Base-by-base conservation (phyloP, 768 basidiomycete species). In the Myochromella boudieri region DNA sequence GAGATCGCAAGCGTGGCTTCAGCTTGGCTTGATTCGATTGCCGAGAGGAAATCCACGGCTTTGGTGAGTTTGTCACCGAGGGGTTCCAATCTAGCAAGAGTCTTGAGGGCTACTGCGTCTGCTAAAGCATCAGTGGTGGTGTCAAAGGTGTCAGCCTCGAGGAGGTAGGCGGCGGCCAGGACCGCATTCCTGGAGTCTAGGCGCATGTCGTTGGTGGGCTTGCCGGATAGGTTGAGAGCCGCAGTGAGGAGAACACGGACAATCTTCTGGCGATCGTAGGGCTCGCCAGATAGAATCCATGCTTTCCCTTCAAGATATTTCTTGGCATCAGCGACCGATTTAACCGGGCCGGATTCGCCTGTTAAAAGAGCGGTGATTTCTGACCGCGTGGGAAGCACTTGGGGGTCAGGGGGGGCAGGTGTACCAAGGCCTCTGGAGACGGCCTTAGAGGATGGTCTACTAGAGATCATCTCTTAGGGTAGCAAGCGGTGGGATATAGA, bases 381-480 rank as follows among this genome's bases (percentile, higher is more conserved):
- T 37, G 37, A 17, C 17, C 43, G 3, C 3, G 22, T 39, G 1
- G 6, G 42, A 6, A 44, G 37, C 2, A 20, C 21, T 38, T 10
- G n/a, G 14, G 31, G 37, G 3, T 6, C 29, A 4, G 28, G 31
- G 49, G 24, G 6, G 6, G 24, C 24, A 3, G 28, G 1, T 33
- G 87, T 78, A 4, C 63, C 84, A 51, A 37, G 1, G 29, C 37
- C 14, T 6, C 21, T 10, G n/a, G n/a, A 29, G 27, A 6, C 10
- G 20, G n/a, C 12, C 18, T 38, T n/a, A 22, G 29, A 9, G 20
- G 26, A n/a, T 17, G 17, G 28, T 18, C 37, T 40, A 12, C 7
- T 22, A n/a, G 28, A 3, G 14, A n/a, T 25, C 4, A 11, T 15
- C 31, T 40, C 5, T 10, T 27, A 24, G 15, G 10, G n/a, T 17